phyloP scores from a whole-genome alignment of 345 rosid genomes.

The Cardamine occulta region DNA sequence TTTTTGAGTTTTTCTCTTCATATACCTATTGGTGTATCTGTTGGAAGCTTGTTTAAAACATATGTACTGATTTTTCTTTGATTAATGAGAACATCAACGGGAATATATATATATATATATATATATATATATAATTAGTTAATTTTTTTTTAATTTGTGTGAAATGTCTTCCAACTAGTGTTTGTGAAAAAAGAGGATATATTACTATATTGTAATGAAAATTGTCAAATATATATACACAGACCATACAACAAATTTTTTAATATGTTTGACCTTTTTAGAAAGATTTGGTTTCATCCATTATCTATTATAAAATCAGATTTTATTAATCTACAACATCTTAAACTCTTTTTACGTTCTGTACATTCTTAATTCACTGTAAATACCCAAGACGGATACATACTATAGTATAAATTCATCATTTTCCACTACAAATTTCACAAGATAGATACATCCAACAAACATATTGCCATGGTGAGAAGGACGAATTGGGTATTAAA shows the following conservation, averaged over 20 bases:
- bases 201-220: constrained; percentile 6
- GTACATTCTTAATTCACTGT: background rate
- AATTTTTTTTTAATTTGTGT: no score
- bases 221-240: no score
- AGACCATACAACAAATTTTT: no score
- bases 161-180: background rate
- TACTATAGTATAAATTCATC: background rate
- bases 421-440: background rate
- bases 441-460: constrained; percentile 31
- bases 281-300: background rate
- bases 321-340: background rate
- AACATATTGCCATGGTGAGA: constrained; percentile 35
- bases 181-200: background rate
- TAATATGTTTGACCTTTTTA: no score
- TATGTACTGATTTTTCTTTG: no score
- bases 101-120: no score
- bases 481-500: constrained; percentile 20
- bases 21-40: no score
- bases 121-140: no score
- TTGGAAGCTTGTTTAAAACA: no score
- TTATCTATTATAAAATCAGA: background rate
- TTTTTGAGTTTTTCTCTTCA: no score
- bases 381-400: background rate
- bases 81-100: no score
- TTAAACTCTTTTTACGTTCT: background rate